Conservation (phyloP, 2,329 filamentous ascomycete species). For the Cladosporium sp. region DNA sequence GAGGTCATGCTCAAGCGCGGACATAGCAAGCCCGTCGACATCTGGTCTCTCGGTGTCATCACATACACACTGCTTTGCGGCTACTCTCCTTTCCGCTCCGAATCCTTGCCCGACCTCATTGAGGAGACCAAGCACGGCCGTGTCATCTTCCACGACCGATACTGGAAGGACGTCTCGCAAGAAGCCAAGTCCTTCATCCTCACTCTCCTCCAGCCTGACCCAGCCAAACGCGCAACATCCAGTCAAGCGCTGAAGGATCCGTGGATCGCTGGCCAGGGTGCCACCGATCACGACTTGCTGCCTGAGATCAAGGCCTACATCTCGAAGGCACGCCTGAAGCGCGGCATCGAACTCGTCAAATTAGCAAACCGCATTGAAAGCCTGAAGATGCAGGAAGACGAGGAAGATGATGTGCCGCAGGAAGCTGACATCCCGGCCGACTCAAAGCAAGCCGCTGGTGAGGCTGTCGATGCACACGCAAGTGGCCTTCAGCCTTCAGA, state of each 20-base stretch:
- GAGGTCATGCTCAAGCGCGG: slow-evolving; percentile 98
- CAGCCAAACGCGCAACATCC: slow-evolving; percentile 74
- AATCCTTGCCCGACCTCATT: slow-evolving; percentile 88
- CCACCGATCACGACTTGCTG: slow-evolving; percentile 93
- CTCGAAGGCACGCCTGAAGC: slow-evolving; percentile 83
- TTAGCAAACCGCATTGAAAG: slow-evolving; percentile 92
- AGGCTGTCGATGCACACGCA: slow-evolving; percentile 39
- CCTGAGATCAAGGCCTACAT: slow-evolving; percentile 96
- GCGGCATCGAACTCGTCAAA: slow-evolving; percentile 95
- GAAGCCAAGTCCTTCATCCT: slow-evolving; percentile 96
- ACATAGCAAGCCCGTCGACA: slow-evolving; percentile 96
- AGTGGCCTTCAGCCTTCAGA: slow-evolving; percentile 28
- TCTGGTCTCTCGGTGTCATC: slow-evolving; percentile 99
- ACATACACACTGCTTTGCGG: slow-evolving; percentile 97
- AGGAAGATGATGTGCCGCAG: slow-evolving; percentile 67
- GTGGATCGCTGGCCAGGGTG: slow-evolving; percentile 89
- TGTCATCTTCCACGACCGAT: slow-evolving; percentile 94
- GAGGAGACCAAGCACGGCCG: slow-evolving; percentile 84
- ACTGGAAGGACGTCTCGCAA: slow-evolving; percentile 95
- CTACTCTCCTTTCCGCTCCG: slow-evolving; percentile 95
- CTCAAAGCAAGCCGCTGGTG: slow-evolving; percentile 57
- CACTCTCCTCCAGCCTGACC: slow-evolving; percentile 74
- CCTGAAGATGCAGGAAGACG: slow-evolving; percentile 90
- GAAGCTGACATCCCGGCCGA: slow-evolving; percentile 63
- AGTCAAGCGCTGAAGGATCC: slow-evolving; percentile 33